A percentile compares a stretch with the other conserved stretches of the same genome.
phyloP scores from a whole-genome alignment of 2,329 filamentous ascomycete genomes.

The Aspergillus calidoustus region DNA sequence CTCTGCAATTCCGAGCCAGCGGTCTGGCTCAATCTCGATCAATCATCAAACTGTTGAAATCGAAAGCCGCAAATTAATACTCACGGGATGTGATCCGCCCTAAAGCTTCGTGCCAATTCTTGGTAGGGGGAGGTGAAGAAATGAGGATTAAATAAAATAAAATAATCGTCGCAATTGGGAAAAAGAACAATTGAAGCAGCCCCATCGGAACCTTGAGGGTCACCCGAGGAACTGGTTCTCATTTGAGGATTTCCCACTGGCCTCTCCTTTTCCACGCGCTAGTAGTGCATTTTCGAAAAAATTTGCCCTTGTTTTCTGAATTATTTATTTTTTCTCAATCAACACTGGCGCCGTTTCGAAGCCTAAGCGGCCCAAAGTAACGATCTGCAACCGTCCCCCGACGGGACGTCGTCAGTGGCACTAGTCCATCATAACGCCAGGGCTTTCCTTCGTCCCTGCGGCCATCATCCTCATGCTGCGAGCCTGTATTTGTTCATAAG shows the following conservation, averaged over 20 bases:
- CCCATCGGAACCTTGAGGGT: conserved; percentile 29
- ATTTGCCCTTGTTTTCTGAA: conserved; percentile 12
- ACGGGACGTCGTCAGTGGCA: conserved; percentile 49
- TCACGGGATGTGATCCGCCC: conserved; percentile 5
- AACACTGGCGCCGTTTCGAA: conserved; percentile 34
- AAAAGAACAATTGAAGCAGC: conserved; percentile 21
- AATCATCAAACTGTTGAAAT: conserved; percentile 22
- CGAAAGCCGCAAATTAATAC: conserved; percentile 18
- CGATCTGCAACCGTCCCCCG: conserved; percentile 45
- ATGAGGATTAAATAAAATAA: conserved; percentile 11
- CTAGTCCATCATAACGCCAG: conserved; percentile 33
- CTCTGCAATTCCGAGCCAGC: no score
- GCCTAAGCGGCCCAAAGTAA: conserved; percentile 35
- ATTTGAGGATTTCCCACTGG: conserved; percentile 29
- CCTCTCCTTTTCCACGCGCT: conserved; percentile 15
- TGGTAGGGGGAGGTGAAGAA: conserved; percentile 2
- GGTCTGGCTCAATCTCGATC: not conserved
- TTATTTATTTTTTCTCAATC: conserved; percentile 22
- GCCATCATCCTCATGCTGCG: conserved; percentile 34
- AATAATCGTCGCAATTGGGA: conserved; percentile 15
- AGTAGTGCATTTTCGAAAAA: conserved; percentile 4
- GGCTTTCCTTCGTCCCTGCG: conserved; percentile 34
- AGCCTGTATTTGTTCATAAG: conserved; percentile 48
- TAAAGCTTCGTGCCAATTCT: conserved; percentile 10
- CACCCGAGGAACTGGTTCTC: conserved; percentile 41